Base-by-base conservation (phyloP, 2,329 filamentous ascomycete species). In the Dactylellina cionopaga region DNA sequence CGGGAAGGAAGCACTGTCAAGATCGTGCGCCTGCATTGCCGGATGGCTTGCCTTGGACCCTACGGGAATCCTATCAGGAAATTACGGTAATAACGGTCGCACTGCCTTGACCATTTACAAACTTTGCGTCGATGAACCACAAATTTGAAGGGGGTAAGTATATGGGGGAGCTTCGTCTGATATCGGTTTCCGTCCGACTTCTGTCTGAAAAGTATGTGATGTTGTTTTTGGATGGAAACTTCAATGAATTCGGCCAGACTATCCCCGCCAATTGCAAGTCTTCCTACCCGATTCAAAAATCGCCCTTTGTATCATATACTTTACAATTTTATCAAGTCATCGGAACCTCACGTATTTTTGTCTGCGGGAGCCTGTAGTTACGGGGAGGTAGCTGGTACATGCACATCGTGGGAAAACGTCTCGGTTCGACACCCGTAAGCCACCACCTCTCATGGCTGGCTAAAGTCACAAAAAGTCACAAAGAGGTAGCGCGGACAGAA, bases 21-120 rank as follows among this genome's bases (percentile, higher is more conserved):
- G 24, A 51, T 46, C 24, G 46, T 64, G 58, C 43, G 58, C 27
- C 35, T 71, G 59, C 68, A 59, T 55, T 43, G 41, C 56, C 51
- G 68, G 68, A 72, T 65, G 68, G 59, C 59, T 60, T 72, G 68
- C 59, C 68, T 72, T 65, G 27, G 51, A 64, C 68, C 58, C 59
- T 63, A 37, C 39, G 31, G 11, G 39, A 54, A 54, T n/a, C n/a
- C n/a, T n/a, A 49, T 17, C 56, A 37, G 46, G 7, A 66, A 47
- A 39, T 56, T 37, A 54, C 5, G 10, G 6, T 33, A 24, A 54
- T 41, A 22, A 37, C 43, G 49, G 62, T 56, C 49, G 35, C 49
- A 56, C 51, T 29, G 22, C 24, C 49, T 46, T 25, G 27, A 33
- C 15, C 29, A 31, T 43, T 41, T 66, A 11, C 51, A 44, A 39